These are phyloP conservation scores for Galeopsis tetrahit DNA, from an alignment of 257 asterid genomes.

Conservation along the genomic window DNA sequence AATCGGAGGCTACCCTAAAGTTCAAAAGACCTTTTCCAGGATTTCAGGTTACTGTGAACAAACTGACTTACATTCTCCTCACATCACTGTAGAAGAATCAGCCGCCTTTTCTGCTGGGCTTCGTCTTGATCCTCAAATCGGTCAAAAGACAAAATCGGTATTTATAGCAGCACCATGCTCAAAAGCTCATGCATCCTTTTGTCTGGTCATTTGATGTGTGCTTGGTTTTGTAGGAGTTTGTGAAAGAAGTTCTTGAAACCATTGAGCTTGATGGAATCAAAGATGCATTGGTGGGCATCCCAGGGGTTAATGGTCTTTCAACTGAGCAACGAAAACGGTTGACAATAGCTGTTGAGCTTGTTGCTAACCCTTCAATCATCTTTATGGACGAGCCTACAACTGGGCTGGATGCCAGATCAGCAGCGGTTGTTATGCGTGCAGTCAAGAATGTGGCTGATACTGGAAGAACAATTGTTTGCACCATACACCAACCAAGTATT, in stretches of 20 bases:
- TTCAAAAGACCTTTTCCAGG: constrained; percentile 57
- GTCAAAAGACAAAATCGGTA: constrained; percentile 50
- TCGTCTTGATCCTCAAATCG: constrained; percentile 47
- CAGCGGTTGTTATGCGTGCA: constrained; percentile 57
- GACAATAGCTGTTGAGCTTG: constrained; percentile 58
- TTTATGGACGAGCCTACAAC: constrained; percentile 61
- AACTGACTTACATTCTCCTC: constrained; percentile 61
- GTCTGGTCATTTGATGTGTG: not conserved
- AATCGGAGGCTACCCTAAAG: constrained; percentile 61
- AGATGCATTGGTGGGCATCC: constrained; percentile 51
- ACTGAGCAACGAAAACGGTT: constrained; percentile 58
- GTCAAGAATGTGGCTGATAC: constrained; percentile 53
- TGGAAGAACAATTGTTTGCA: constrained; percentile 56
- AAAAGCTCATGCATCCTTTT: not conserved
- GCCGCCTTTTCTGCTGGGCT: constrained; percentile 61
- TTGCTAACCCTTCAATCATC: constrained; percentile 58
- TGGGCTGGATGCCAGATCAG: constrained; percentile 57
- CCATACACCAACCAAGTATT: constrained; percentile 61
- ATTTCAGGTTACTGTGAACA: constrained; percentile 63
- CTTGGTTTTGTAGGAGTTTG: constrained; percentile 45
- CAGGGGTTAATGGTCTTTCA: constrained; percentile 53
- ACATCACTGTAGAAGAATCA: constrained; percentile 58
- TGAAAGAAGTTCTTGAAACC: constrained; percentile 53
- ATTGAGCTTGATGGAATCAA: constrained; percentile 59
- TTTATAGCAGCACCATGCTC: not conserved